Evolutionary conservation across 2,329 filamentous ascomycete species (phyloP), one percentile per base, ranked within the genome.

Genomic region (Fusarium sacchari): DNA sequence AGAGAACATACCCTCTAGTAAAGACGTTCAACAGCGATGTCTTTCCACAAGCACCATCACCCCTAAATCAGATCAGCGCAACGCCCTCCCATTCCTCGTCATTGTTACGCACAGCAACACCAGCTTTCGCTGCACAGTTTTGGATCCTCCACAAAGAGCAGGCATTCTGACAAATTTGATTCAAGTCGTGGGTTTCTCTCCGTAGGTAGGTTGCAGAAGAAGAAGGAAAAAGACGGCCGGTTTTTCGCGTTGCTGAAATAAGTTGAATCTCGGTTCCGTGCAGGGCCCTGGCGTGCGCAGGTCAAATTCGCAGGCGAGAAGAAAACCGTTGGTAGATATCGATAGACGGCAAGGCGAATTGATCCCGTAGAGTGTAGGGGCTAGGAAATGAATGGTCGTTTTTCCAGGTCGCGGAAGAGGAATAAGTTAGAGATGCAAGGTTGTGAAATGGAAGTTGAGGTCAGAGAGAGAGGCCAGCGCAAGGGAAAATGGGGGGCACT

Each of bases 1-100:
- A 18, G 4, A 10, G 17, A 20, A 86, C 90, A 78, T 86, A 97
- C 93, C 96, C 96, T 93, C 96, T 91, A 77, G 96, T 99, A 85
- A 99, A 99, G 82, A 99, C 96, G 82, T 99, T 99, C 79, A 99
- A 86, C 80, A 98, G 85, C 74, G 95, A 98, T 62, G 96, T 99
- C 88, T 99, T 99, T 81, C 96, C 96, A 84, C 93, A 97, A 78
- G 96, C 96, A 88, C 96, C 96, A 82, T 98, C 96, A 79, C 96
- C 96, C 81, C 95, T 97, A 76, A 70, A 49, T 60, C 64, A 64
- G 64, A 30, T 74, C 63, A 78, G 72, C 72, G 49, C 49, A 50
- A 47, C 34, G 26, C 40, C 37, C 24, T 59, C 11, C 30, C 56
- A 37, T 20, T 15, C 13, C n/a, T 14, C 12, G 14, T 32, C 6